Conservation (phyloP, 352 stramenopile species). For the Globisporangium cylindrosporum region DNA sequence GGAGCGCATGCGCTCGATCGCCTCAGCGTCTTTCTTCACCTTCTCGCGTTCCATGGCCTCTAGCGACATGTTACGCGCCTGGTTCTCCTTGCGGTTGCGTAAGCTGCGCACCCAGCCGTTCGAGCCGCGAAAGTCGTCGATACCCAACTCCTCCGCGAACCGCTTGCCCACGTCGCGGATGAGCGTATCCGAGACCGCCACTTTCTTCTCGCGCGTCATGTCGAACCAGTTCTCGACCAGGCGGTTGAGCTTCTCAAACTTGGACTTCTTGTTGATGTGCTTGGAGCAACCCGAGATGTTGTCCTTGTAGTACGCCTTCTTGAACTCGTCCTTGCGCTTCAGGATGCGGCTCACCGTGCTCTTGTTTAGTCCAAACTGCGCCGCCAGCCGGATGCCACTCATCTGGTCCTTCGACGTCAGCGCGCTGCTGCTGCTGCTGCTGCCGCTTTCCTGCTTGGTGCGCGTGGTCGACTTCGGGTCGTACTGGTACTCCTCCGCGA, state of each 20-base stretch:
- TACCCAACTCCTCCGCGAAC: constrained; percentile 69
- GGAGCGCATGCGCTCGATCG: constrained; percentile 65
- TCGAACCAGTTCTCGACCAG: constrained; percentile 86
- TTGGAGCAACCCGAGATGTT: constrained; percentile 81
- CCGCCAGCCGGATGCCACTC: constrained; percentile 68
- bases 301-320: constrained; percentile 86
- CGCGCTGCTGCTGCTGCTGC: not conserved
- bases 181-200: constrained; percentile 61
- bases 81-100: constrained; percentile 73
- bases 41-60: constrained; percentile 58
- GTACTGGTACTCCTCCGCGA: constrained; percentile 81
- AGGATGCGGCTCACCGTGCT: constrained; percentile 80
- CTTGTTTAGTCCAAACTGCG: constrained; percentile 80
- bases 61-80: constrained; percentile 46
- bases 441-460: constrained; percentile 31
- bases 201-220: constrained; percentile 71
- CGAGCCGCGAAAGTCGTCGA: constrained; percentile 72
- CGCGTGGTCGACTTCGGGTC: constrained; percentile 54
- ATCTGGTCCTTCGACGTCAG: constrained; percentile 43
- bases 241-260: constrained; percentile 80
- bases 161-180: constrained; percentile 75
- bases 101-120: constrained; percentile 81
- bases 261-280: constrained; percentile 88
- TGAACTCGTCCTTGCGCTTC: constrained; percentile 87
- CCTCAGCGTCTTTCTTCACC: constrained; percentile 68